These are phyloP conservation scores for Scutellaria baicalensis DNA, from an alignment of 257 asterid species.

Conservation along the genomic window DNA sequence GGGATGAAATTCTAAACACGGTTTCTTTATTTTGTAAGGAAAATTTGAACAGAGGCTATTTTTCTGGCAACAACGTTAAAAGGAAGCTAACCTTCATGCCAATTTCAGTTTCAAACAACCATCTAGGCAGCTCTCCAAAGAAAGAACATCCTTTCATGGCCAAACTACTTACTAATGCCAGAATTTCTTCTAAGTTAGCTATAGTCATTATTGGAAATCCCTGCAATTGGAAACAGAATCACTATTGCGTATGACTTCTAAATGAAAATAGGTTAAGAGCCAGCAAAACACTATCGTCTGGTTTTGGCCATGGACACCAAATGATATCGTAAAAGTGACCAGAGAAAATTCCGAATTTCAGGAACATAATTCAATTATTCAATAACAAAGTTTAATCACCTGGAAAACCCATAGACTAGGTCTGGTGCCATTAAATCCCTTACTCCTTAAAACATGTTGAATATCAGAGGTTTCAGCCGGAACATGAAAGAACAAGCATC, in stretches of 20 bases:
- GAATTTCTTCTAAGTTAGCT: conserved; percentile 43
- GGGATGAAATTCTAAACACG: neutral
- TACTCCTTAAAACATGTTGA: conserved; percentile 43
- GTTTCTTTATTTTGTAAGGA: too few species aligned
- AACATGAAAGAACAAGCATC: conserved; percentile 57
- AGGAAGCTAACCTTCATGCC: conserved; percentile 35
- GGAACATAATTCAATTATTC: neutral
- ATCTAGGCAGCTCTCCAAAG: conserved; percentile 66
- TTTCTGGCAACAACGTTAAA: neutral
- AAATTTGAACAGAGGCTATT: neutral
- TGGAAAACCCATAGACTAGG: conserved; percentile 78
- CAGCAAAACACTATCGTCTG: neutral
- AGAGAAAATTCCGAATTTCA: neutral
- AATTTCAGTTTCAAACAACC: conserved; percentile 44
- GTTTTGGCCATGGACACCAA: neutral
- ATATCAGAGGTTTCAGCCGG: conserved; percentile 52
- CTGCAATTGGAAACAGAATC: conserved; percentile 25
- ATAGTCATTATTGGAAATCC: conserved; percentile 57
- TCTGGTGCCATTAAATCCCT: conserved; percentile 69
- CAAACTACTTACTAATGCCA: conserved; percentile 40
- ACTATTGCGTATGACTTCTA: neutral
- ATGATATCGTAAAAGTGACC: neutral
- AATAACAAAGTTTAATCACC: conserved; percentile 31
- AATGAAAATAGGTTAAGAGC: neutral
- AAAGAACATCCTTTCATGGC: conserved; percentile 62